Evolutionary conservation across 176 grass and related monocot genomes (phyloP).

Genomic region (Cenchrus purpureus): DNA sequence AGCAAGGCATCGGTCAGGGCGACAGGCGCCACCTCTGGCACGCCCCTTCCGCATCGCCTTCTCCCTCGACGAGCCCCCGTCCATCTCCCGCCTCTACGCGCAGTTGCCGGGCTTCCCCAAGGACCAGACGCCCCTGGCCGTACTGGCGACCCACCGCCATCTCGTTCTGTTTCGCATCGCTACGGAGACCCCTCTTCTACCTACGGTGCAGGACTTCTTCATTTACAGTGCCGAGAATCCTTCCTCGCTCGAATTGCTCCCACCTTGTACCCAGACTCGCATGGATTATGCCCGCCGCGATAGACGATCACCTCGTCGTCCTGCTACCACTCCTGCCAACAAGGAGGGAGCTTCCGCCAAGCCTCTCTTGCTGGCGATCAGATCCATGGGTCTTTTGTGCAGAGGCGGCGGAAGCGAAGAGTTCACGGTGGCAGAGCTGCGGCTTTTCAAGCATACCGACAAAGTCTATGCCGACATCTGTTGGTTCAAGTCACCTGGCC

Average conservation of each 20-base stretch:
- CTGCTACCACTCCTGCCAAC: neutral
- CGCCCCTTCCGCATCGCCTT: neutral
- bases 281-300: neutral
- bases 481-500: neutral
- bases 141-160: neutral
- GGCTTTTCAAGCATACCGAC: neutral
- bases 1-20: neutral
- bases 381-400: neutral
- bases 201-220: neutral
- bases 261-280: neutral
- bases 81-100: slow-evolving; percentile 16
- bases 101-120: neutral
- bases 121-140: neutral
- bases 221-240: neutral
- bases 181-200: rapidly evolving
- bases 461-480: neutral
- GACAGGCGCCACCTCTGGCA: neutral
- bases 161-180: neutral
- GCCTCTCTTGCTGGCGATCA: neutral
- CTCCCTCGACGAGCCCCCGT: neutral
- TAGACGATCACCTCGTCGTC: neutral
- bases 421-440: neutral
- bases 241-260: neutral
- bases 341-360: neutral
- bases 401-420: neutral